Evolutionary conservation across 805 yeast species (phyloP), one percentile per base, ranked within the genome.

Genomic region (Saccharomyces paradoxus): DNA sequence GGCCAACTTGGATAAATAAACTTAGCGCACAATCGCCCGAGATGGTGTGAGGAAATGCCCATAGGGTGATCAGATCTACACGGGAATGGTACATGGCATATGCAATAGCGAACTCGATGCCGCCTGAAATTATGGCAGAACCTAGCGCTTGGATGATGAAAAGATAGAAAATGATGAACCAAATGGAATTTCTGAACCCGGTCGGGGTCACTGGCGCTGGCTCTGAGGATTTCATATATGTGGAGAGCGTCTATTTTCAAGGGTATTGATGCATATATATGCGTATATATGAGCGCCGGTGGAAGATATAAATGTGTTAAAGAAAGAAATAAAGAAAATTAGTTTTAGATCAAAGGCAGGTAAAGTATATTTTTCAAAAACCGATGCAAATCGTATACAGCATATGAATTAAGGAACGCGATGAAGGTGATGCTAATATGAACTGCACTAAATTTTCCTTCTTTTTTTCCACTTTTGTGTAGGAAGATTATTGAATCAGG

Each of bases 1-100:
- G 51, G 27, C 59, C 63, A 10, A 61, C 61, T 44, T 62, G 66
- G 27, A 64, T 59, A 28, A 62, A 63, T 3, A 63, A 48, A 8
- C 62, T 55, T 30, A 64, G 49, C 9, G 63, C 66, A 54, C 63
- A 61, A 37, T 64, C 68, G 47, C 68, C 68, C 2, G 67, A 60
- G 13, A 63, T 50, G 5, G 68, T 64, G 46, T 64, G 58, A 13
- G 67, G 67, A 41, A 64, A 64, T n/a, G 59, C 62, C 68, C 68
- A 64, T 21, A 64, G 52, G 4, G 54, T 55, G 5, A 64, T 51
- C 2, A 52, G 53, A 21, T 50, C 31, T 9, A 48, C 28, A 6
- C 56, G 53, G 21, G 57, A 21, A 48, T 49, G 53, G 48, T 64
- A 64, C 66, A 64, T 63, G 21, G 64, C 68, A 44, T 62, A 64